Percentiles rank a stretch among this genome's conserved stretches.
phyloP scores from a whole-genome alignment of 192 early-diverging fungal genomes.

The Paraglomus occultum region DNA sequence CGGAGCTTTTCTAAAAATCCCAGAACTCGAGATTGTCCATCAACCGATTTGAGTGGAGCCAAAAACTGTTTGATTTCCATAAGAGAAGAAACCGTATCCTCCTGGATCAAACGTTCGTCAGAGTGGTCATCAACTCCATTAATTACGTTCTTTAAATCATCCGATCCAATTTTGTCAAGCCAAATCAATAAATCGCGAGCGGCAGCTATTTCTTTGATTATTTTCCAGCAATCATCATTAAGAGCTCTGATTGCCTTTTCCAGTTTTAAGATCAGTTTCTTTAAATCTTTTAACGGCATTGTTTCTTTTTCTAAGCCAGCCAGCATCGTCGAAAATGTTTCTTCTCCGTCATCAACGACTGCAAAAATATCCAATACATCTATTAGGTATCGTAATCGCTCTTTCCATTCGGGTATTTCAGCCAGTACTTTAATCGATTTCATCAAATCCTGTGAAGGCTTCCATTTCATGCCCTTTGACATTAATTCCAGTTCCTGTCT shows the following conservation, averaged over 20 bases:
- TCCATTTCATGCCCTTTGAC: background rate
- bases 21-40: background rate
- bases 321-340: background rate
- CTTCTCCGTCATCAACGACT: background rate
- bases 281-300: background rate
- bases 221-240: background rate
- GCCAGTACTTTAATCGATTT: background rate
- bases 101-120: slow-evolving; percentile 2
- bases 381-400: background rate
- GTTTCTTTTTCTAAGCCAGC: background rate
- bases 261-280: background rate
- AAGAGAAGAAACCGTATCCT: slow-evolving; percentile 21
- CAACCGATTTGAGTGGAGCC: slow-evolving; percentile 1
- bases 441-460: background rate
- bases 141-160: slow-evolving; percentile 7
- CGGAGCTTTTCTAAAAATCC: slow-evolving; percentile 2
- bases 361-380: too few species aligned
- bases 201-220: background rate
- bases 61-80: slow-evolving; percentile 28
- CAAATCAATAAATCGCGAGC: background rate
- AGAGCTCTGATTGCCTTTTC: background rate
- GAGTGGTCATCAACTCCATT: slow-evolving; percentile 13
- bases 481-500: background rate
- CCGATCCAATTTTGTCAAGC: background rate
- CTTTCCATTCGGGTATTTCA: background rate